Evolutionary conservation across 2,329 filamentous ascomycete genomes (phyloP).

Genomic region (Fusarium citri): DNA sequence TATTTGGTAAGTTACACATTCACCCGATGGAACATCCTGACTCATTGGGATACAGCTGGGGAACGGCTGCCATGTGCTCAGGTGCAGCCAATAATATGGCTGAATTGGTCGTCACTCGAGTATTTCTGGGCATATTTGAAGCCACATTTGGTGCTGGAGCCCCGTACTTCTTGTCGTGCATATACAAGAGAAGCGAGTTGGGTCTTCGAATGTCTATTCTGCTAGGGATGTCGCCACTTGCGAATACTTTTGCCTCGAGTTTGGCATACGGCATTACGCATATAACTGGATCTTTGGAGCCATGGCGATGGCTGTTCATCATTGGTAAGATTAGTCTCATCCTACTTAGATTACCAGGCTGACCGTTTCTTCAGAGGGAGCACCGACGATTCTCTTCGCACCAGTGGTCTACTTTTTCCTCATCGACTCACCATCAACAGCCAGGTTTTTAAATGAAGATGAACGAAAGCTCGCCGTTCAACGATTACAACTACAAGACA

Average conservation of each 20-base stretch:
- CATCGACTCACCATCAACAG: conserved; percentile 25
- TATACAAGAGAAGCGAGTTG: conserved; percentile 29
- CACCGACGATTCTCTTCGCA: conserved; percentile 13
- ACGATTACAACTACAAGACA: conserved; percentile 14
- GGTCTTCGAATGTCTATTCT: conserved; percentile 24
- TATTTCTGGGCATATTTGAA: conserved; percentile 29
- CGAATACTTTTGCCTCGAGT: conserved; percentile 29
- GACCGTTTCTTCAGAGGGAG: not conserved
- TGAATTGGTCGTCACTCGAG: conserved; percentile 12
- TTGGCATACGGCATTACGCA: conserved; percentile 32
- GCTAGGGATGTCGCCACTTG: conserved; percentile 27
- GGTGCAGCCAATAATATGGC: conserved; percentile 19
- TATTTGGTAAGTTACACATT: conserved; percentile 8
- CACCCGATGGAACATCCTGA: accelerated
- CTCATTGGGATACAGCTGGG: conserved; percentile 10
- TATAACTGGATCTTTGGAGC: conserved; percentile 13
- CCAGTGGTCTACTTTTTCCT: conserved; percentile 31
- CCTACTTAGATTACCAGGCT: too few relatives aligned
- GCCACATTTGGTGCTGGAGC: conserved; percentile 37
- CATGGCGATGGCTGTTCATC: conserved; percentile 22
- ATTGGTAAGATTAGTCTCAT: too few relatives aligned
- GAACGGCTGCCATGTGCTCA: conserved; percentile 34
- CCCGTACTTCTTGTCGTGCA: conserved; percentile 30
- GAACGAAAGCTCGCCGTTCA: conserved; percentile 4
- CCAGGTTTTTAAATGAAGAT: conserved; percentile 19